Conservation (phyloP, 257 asterid species). For the Solanum peruvianum region DNA sequence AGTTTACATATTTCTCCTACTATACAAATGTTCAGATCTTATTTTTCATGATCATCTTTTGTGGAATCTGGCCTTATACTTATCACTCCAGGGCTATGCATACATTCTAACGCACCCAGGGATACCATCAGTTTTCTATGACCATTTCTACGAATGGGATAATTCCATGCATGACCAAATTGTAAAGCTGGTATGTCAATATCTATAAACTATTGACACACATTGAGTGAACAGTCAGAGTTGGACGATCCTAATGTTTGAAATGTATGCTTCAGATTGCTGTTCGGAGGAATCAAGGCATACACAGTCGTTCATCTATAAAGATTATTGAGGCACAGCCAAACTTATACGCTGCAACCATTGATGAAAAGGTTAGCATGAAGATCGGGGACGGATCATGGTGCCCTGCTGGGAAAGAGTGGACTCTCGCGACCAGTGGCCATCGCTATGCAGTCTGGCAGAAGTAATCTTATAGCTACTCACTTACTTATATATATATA, state of each 20-base stretch:
- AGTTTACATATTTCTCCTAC: not conserved
- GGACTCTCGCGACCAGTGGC: constrained; percentile 78
- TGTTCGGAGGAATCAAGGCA: constrained; percentile 50
- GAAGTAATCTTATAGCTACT: constrained; percentile 19
- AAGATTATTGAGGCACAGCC: constrained; percentile 61
- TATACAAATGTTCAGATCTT: not conserved
- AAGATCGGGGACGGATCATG: constrained; percentile 92
- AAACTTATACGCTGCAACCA: constrained; percentile 69
- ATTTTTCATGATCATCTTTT: not conserved
- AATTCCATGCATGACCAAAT: constrained; percentile 55
- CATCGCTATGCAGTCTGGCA: constrained; percentile 82
- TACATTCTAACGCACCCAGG: constrained; percentile 94
- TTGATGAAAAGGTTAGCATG: constrained; percentile 68
- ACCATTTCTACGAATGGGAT: constrained; percentile 81
- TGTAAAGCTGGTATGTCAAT: constrained; percentile 62
- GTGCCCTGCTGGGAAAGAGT: constrained; percentile 79
- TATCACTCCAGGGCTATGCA: constrained; percentile 55
- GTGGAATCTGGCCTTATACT: not conserved
- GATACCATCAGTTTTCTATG: constrained; percentile 75
- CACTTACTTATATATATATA: too few relatives aligned
- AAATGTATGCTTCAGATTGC: constrained; percentile 38
- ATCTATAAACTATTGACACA: not conserved
- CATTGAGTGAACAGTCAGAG: not conserved
- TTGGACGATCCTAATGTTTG: not conserved
- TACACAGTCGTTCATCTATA: constrained; percentile 63